Evolutionary conservation across 371 early-diverging fungal genomes (phyloP).

Genomic region (Batkoa obscura): DNA sequence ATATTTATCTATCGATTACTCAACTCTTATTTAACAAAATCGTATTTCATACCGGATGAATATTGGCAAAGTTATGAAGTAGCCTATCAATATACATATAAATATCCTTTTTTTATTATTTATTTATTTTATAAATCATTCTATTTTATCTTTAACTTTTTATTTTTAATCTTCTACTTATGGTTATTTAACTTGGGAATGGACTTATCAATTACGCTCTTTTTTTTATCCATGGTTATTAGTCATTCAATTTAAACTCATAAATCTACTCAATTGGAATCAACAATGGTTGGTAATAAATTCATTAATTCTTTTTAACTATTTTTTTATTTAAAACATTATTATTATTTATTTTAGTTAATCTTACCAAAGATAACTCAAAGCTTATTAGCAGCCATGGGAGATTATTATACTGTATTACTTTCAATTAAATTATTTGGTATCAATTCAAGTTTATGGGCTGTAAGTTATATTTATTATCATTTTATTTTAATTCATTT

Average conservation of each 20-base stretch:
- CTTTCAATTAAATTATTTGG: constrained; percentile 39
- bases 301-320: neutral
- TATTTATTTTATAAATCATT: neutral
- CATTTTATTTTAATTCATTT: constrained; percentile 4
- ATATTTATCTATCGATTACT: too few species aligned
- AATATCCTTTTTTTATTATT: constrained; percentile 22
- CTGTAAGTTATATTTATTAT: constrained; percentile 21
- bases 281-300: neutral
- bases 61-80: constrained; percentile 83
- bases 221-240: constrained; percentile 66
- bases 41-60: constrained; percentile 75
- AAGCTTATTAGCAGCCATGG: constrained; percentile 42
- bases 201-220: constrained; percentile 51
- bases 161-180: constrained; percentile 16
- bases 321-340: neutral
- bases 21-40: too few species aligned
- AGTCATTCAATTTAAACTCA: constrained; percentile 13
- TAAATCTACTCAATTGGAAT: constrained; percentile 23
- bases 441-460: constrained; percentile 26
- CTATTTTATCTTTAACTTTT: constrained; percentile 2
- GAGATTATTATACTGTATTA: constrained; percentile 49
- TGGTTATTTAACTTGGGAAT: constrained; percentile 88
- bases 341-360: neutral
- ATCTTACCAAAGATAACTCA: constrained; percentile 46
- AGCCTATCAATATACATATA: constrained; percentile 59